Evolutionary conservation across 371 early-diverging fungal genomes (phyloP).

Genomic region (Syncephalis fuscata): DNA sequence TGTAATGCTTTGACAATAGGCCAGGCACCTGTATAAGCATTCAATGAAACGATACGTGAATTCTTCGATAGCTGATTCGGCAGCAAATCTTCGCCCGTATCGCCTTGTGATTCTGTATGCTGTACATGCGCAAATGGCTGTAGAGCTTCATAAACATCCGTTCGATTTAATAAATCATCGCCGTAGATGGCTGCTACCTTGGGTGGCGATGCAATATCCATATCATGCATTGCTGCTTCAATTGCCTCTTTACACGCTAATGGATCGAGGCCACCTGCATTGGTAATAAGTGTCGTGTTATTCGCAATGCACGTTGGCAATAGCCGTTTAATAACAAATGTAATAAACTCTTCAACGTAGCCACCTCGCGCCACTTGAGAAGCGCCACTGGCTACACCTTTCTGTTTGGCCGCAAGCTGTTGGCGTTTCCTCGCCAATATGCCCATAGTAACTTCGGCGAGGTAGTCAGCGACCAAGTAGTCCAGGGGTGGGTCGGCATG

Average conservation of each 20-base stretch:
- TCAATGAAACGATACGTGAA: constrained; percentile 34
- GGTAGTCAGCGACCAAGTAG: constrained; percentile 51
- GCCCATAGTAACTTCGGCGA: constrained; percentile 62
- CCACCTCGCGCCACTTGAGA: constrained; percentile 15
- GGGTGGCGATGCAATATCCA: constrained; percentile 12
- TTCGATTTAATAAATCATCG: constrained; percentile 30
- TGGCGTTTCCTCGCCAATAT: constrained; percentile 37
- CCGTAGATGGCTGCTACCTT: constrained; percentile 52
- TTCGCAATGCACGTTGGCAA: constrained; percentile 32
- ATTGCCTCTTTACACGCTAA: constrained; percentile 48
- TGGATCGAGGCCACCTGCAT: constrained; percentile 59
- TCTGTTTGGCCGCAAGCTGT: constrained; percentile 18
- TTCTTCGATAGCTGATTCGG: constrained; percentile 15
- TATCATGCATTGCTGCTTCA: constrained; percentile 27
- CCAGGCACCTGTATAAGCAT: constrained; percentile 42
- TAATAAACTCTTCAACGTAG: constrained; percentile 43
- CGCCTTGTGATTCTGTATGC: constrained; percentile 11
- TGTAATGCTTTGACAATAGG: constrained; percentile 39
- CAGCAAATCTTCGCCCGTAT: constrained; percentile 24
- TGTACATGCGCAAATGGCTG: constrained; percentile 29
- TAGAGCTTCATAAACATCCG: constrained; percentile 17
- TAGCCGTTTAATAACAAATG: constrained; percentile 28
- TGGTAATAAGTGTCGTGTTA: constrained; percentile 48
- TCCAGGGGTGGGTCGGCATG: constrained; percentile 47
- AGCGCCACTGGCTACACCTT: constrained; percentile 18